phyloP scores from a whole-genome alignment of 2,329 filamentous ascomycete species.

The Bipolaris cookei region DNA sequence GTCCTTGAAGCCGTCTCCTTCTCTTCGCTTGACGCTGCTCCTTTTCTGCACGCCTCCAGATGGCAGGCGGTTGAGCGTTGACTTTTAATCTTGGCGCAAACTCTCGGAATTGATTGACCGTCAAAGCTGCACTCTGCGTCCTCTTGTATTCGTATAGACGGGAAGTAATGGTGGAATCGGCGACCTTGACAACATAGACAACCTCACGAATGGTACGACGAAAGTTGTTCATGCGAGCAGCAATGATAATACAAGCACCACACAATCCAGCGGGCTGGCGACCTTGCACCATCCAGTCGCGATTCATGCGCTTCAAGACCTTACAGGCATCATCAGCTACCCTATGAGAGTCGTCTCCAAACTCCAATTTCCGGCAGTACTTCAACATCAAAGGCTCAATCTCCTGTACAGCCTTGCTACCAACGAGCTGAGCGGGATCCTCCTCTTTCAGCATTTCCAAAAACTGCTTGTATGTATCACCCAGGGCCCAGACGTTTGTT shows the following conservation, averaged over 20 bases:
- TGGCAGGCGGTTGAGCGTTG: constrained; percentile 72
- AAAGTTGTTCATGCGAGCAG: constrained; percentile 98
- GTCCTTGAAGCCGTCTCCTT: constrained; percentile 21
- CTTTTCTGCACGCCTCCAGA: constrained; percentile 69
- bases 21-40: constrained; percentile 45
- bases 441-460: constrained; percentile 71
- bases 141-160: constrained; percentile 90
- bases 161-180: constrained; percentile 89
- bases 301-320: constrained; percentile 89
- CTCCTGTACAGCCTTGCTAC: constrained; percentile 66
- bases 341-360: constrained; percentile 78
- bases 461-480: constrained; percentile 85
- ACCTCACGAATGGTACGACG: constrained; percentile 90
- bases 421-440: constrained; percentile 51
- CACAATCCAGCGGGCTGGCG: constrained; percentile 92
- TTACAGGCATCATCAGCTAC: constrained; percentile 88
- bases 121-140: constrained; percentile 82
- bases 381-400: constrained; percentile 90
- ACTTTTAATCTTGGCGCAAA: constrained; percentile 72
- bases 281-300: constrained; percentile 97
- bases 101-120: constrained; percentile 82
- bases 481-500: constrained; percentile 91
- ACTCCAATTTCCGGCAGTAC: constrained; percentile 91
- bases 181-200: constrained; percentile 98
- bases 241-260: constrained; percentile 91